These are phyloP conservation scores for Dryadomyces quercivorus DNA, from an alignment of 2,329 filamentous ascomycete species.

Conservation along the genomic window DNA sequence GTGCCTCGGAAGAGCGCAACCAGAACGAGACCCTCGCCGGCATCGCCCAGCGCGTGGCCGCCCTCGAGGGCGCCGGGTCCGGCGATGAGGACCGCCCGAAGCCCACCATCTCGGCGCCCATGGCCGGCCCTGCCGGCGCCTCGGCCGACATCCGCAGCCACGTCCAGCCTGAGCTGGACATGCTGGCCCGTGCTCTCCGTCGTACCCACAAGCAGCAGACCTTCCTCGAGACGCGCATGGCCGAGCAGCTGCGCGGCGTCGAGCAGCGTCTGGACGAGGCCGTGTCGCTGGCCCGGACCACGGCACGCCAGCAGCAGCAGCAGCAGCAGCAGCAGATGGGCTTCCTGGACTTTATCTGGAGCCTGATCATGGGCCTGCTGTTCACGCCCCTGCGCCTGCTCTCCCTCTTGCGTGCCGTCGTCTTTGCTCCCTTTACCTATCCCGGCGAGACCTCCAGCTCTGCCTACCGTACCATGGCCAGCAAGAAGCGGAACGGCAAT, in stretches of 20 bases:
- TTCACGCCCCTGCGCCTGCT: neutral
- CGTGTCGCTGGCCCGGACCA: conserved; percentile 67
- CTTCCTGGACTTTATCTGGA: neutral
- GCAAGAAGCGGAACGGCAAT: neutral
- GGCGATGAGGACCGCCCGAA: conserved; percentile 7
- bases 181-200: conserved; percentile 75
- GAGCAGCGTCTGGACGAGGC: conserved; percentile 65
- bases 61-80: conserved; percentile 42
- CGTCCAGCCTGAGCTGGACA: conserved; percentile 74
- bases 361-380: neutral
- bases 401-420: neutral
- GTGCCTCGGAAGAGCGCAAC: conserved; percentile 17
- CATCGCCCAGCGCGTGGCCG: conserved; percentile 53
- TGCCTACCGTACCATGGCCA: neutral
- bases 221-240: conserved; percentile 61
- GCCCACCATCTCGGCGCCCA: neutral
- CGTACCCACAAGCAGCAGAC: conserved; percentile 84
- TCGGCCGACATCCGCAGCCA: conserved; percentile 48
- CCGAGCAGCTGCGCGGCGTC: conserved; percentile 59
- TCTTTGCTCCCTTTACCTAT: neutral
- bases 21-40: conserved; percentile 32
- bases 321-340: conserved; percentile 6
- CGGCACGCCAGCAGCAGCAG: conserved; percentile 37
- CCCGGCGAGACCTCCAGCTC: neutral
- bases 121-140: conserved; percentile 17